Conservation (phyloP, 441 rosid genomes). For the Corymbia calophylla region DNA sequence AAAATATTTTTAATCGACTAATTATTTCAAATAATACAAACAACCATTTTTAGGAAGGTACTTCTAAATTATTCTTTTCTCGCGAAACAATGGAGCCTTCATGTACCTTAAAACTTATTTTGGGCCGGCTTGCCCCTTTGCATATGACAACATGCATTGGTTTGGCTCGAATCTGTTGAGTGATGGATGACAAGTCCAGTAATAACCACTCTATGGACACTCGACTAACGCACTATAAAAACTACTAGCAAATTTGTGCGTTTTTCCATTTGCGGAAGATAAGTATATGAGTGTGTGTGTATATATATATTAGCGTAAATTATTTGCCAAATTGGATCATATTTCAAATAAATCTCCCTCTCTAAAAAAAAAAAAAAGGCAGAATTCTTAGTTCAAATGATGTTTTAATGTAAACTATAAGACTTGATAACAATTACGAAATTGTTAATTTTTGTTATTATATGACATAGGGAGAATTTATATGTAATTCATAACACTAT, state of each 20-base stretch:
- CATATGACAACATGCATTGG: neutral
- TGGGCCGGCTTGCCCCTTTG: neutral
- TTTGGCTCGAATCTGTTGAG: neutral
- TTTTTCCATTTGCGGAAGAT: neutral
- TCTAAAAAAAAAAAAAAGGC: neutral
- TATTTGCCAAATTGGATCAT: neutral
- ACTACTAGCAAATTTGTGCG: neutral
- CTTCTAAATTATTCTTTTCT: too few relatives aligned
- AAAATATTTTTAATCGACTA: too few relatives aligned
- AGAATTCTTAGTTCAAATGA: neutral
- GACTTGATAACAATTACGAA: neutral
- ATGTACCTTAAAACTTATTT: neutral
- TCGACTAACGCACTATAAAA: neutral
- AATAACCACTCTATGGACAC: neutral
- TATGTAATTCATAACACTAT: neutral
- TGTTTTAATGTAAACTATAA: neutral
- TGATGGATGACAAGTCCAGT: neutral
- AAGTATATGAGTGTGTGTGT: too few relatives aligned
- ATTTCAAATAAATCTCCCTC: neutral
- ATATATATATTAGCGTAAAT: neutral
- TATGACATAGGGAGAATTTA: neutral
- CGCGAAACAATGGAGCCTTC: too few relatives aligned
- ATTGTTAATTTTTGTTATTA: neutral
- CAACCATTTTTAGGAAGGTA: too few relatives aligned
- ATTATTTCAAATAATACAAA: too few relatives aligned